A percentile compares a stretch with the other conserved stretches of the same genome.
phyloP scores from a whole-genome alignment of 2,329 filamentous ascomycete genomes.

The Cladophialophora immunda region DNA sequence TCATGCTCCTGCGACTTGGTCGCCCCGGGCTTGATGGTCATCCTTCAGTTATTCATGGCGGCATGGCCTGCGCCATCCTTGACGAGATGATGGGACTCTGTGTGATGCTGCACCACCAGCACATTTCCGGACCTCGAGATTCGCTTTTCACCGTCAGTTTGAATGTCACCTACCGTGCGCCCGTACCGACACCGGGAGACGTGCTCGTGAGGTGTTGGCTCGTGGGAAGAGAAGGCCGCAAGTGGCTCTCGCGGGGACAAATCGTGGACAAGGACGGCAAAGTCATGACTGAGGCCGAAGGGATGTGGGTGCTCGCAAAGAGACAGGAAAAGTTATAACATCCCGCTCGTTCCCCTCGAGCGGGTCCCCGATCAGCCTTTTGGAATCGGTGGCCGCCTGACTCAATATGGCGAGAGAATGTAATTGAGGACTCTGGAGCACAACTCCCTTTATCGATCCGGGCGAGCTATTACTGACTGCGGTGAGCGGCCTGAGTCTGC shows the following conservation, averaged over 20 bases:
- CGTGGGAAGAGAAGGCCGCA: slow-evolving; percentile 37
- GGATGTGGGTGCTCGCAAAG: slow-evolving; percentile 39
- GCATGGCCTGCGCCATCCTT: slow-evolving; percentile 51
- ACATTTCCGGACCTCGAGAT: slow-evolving; percentile 32
- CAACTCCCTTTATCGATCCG: neutral
- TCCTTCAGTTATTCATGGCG: slow-evolving; percentile 51
- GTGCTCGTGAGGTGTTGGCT: slow-evolving; percentile 40
- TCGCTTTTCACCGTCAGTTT: slow-evolving; percentile 39
- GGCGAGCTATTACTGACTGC: neutral
- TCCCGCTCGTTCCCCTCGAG: neutral
- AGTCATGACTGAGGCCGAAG: slow-evolving; percentile 40
- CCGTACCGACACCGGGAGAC: slow-evolving; percentile 38
- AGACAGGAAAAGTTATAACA: slow-evolving; percentile 36
- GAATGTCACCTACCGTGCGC: slow-evolving; percentile 39
- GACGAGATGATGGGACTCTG: slow-evolving; percentile 56
- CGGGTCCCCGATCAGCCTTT: neutral
- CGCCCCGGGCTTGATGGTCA: slow-evolving; percentile 51
- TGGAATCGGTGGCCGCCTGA: neutral
- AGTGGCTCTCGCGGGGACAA: slow-evolving; percentile 39
- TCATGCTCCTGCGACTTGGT: slow-evolving; percentile 48
- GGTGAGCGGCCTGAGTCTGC: neutral
- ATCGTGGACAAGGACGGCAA: slow-evolving; percentile 39
- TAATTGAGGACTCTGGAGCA: neutral
- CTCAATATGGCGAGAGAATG: neutral
- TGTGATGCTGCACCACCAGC: slow-evolving; percentile 45